Evolutionary conservation across 2,329 filamentous ascomycete species (phyloP).

Genomic region (Aspergillus quadrilineatus): DNA sequence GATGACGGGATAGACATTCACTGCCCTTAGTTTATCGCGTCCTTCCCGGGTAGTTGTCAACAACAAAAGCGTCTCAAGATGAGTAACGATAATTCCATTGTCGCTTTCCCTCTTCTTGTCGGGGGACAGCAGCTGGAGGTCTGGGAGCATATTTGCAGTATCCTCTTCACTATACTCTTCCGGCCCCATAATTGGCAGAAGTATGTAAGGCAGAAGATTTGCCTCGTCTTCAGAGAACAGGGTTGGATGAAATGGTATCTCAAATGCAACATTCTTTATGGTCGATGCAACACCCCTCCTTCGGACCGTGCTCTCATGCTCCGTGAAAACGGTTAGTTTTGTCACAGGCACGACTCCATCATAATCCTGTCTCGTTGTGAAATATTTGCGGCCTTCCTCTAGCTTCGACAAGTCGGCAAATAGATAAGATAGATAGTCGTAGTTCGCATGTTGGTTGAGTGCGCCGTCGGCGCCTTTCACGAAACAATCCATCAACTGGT

Average conservation of each 20-base stretch:
- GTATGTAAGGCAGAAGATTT: constrained; percentile 81
- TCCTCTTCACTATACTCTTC: constrained; percentile 91
- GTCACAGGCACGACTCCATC: constrained; percentile 83
- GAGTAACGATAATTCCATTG: constrained; percentile 72
- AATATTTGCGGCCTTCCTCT: constrained; percentile 70
- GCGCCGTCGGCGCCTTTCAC: constrained; percentile 82
- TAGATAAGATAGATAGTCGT: constrained; percentile 89
- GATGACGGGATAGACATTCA: constrained; percentile 86
- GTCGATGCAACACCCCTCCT: constrained; percentile 93
- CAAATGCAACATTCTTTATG: constrained; percentile 91
- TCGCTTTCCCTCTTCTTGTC: constrained; percentile 86
- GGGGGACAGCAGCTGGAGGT: constrained; percentile 82
- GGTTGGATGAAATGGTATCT: constrained; percentile 67
- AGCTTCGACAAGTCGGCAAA: constrained; percentile 92
- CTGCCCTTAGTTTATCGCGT: constrained; percentile 68
- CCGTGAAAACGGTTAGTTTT: constrained; percentile 92
- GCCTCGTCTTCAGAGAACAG: constrained; percentile 71
- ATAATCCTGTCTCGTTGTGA: constrained; percentile 70
- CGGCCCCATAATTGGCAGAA: constrained; percentile 81
- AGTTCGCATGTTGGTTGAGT: constrained; percentile 83
- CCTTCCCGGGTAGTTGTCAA: constrained; percentile 75
- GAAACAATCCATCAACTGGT: constrained; percentile 93
- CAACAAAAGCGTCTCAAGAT: constrained; percentile 83
- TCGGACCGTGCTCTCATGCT: constrained; percentile 78
- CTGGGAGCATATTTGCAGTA: constrained; percentile 78